Conservation (phyloP, 2,329 filamentous ascomycete species). For the Pseudogymnoascus sp. region DNA sequence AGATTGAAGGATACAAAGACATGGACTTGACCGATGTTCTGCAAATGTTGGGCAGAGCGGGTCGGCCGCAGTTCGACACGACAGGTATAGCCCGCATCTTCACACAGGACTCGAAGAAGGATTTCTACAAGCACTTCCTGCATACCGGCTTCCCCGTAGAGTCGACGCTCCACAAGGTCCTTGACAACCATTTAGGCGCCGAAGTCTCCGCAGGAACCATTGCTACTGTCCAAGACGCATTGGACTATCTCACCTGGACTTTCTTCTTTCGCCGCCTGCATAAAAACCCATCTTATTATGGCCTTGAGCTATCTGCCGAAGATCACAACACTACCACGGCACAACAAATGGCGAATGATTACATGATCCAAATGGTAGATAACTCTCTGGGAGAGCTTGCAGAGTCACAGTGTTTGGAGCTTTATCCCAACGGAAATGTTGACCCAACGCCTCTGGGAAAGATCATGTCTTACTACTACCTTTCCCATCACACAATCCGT, state of each 20-base stretch:
- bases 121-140: conserved; percentile 98
- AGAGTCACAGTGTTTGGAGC: conserved; percentile 71
- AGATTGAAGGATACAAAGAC: conserved; percentile 94
- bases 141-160: conserved; percentile 98
- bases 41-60: conserved; percentile 94
- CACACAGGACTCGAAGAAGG: conserved; percentile 94
- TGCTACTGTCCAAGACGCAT: conserved; percentile 86
- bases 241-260: conserved; percentile 98
- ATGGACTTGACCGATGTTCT: conserved; percentile 98
- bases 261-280: conserved; percentile 97
- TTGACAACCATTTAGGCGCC: conserved; percentile 93
- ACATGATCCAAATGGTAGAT: conserved; percentile 88
- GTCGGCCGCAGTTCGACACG: conserved; percentile 90
- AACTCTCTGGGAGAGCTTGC: conserved; percentile 74
- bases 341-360: conserved; percentile 82
- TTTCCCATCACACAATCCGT: conserved; percentile 89
- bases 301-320: conserved; percentile 83
- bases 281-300: conserved; percentile 98
- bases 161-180: conserved; percentile 87
- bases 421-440: conserved; percentile 80
- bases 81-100: conserved; percentile 96
- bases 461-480: conserved; percentile 99
- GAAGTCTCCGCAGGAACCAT: conserved; percentile 93
- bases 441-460: conserved; percentile 87
- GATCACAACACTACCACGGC: conserved; percentile 83